Percentiles rank a stretch among this genome's conserved stretches.
Conservation (phyloP, 352 stramenopile species). For the Globisporangium paroecandrum region DNA sequence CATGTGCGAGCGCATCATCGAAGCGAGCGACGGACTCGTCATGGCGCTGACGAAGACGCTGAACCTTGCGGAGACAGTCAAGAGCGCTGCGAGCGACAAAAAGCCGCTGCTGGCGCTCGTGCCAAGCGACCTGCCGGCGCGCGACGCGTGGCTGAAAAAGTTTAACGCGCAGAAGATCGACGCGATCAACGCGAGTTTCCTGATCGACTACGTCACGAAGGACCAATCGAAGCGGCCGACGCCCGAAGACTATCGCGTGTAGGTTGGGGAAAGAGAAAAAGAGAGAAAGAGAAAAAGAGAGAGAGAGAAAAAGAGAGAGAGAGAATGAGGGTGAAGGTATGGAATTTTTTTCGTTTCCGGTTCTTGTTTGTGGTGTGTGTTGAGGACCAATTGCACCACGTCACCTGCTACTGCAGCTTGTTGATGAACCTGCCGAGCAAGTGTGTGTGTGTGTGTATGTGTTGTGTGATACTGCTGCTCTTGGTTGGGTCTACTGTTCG, state of each 20-base stretch:
- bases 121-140: constrained; percentile 42
- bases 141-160: constrained; percentile 75
- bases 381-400: not conserved
- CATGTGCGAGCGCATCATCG: constrained; percentile 80
- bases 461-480: not conserved
- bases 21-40: constrained; percentile 50
- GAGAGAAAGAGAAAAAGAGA: not conserved
- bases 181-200: constrained; percentile 73
- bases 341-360: not conserved
- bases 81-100: constrained; percentile 32
- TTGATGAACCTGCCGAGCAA: not conserved
- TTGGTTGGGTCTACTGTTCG: constrained; percentile 9
- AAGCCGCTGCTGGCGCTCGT: constrained; percentile 60
- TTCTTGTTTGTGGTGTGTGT: not conserved
- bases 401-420: not conserved
- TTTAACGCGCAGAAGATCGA: constrained; percentile 57
- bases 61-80: constrained; percentile 30
- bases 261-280: constrained; percentile 9
- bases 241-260: constrained; percentile 52
- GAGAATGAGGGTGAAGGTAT: not conserved
- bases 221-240: constrained; percentile 55
- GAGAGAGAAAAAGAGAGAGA: not conserved
- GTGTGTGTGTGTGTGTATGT: not conserved
- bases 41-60: constrained; percentile 55
- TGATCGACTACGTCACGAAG: constrained; percentile 87